Percentiles rank a stretch among this genome's conserved stretches.
phyloP scores from a whole-genome alignment of 2,329 filamentous ascomycete species.

The Escovopsis sp. region DNA sequence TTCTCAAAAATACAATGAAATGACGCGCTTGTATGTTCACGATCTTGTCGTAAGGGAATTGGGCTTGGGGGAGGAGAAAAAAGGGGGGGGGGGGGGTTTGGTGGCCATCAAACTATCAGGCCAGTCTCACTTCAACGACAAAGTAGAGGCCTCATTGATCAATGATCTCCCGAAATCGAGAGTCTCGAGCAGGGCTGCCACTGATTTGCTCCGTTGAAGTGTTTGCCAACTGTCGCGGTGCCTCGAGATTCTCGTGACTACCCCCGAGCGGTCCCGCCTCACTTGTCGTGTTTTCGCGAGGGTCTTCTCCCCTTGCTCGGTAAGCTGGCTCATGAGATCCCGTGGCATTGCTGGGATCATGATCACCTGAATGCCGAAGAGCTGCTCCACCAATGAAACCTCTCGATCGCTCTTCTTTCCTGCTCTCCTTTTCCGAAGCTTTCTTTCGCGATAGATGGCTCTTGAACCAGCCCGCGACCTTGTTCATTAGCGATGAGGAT shows the following conservation, averaged over 20 bases:
- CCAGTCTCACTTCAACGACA: neutral
- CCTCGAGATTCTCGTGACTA: conserved; percentile 15
- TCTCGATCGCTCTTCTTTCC: conserved; percentile 14
- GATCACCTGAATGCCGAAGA: conserved; percentile 26
- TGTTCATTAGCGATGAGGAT: conserved; percentile 20
- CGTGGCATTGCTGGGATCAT: conserved; percentile 10
- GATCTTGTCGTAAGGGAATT: neutral
- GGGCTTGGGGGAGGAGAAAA: neutral
- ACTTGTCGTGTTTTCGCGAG: conserved; percentile 2
- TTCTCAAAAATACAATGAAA: no score
- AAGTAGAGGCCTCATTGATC: conserved; percentile 10
- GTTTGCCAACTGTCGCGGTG: conserved; percentile 23
- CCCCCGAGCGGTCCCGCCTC: conserved; percentile 2
- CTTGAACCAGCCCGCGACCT: conserved; percentile 41
- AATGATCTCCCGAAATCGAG: conserved; percentile 45
- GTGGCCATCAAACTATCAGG: neutral
- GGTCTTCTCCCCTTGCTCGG: conserved; percentile 11
- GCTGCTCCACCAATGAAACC: conserved; percentile 38
- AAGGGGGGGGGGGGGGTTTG: neutral
- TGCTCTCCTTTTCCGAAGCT: conserved; percentile 22
- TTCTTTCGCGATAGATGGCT: conserved; percentile 33
- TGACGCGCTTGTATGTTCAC: no score
- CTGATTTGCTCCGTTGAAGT: conserved; percentile 19
- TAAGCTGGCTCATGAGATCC: no score
- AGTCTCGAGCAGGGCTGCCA: conserved; percentile 40